Evolutionary conservation across 768 basidiomycete genomes (phyloP), one percentile per base, ranked within the genome.

Genomic region (Pleurotus tuoliensis): DNA sequence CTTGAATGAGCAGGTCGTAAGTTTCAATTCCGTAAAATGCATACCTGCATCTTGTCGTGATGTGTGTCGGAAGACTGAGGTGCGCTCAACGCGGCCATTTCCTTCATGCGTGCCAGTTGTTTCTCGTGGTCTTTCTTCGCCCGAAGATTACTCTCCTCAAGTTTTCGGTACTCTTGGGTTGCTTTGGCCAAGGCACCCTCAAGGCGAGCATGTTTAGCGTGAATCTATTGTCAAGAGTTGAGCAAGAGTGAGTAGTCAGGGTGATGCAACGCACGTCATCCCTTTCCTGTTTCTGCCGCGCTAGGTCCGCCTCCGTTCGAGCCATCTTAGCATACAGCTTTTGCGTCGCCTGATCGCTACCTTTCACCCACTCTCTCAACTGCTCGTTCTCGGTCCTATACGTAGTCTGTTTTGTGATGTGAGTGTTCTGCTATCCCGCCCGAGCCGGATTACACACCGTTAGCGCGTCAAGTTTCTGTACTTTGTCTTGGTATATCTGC

Each of bases 41-140:
- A 40, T 47, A 13, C 69, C 66, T 56, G 72, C 59, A 58, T 79
- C 77, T 65, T 37, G 24, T 13, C 27, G 30, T 37, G n/a, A 51
- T 30, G 30, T 5, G 49, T 18, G 49, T 41, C 18, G 22, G 51
- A 41, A 38, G 15, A 11, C 24, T 56, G 54, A 7, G 58, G 56
- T 22, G 25, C 30, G 12, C 18, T 27, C 16, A 34, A 15, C 12
- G 27, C 24, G 38, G 34, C 27, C 9, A 20, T 39, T n/a, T 54
- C 37, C 44, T 77, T 84, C 51, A 77, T 60, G 65, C 79, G 79
- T 16, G 69, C 60, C 0, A 73, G 58, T 56, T 79, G 73, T 57
- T 75, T 79, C 60, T 87, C 85, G 0, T 77, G 58, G 55, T 83
- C 84, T 56, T 73, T 81, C 68, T 73, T 82, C 7, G 71, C 61